phyloP scores from a whole-genome alignment of 768 basidiomycete species.

The Antrodiella citrinella region DNA sequence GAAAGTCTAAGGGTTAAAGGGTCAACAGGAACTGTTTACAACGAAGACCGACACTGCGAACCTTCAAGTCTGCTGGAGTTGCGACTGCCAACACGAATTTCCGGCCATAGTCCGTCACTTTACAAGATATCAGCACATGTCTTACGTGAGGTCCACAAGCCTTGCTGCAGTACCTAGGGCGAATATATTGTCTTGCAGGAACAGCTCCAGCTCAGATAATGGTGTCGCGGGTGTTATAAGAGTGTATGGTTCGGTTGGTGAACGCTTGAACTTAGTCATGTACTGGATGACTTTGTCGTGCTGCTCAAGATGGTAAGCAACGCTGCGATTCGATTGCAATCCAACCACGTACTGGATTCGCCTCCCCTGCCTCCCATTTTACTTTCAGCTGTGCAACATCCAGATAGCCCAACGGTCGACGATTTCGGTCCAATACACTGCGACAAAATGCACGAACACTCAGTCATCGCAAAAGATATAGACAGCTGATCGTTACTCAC shows the following conservation, averaged over 20 bases:
- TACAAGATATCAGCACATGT: not conserved
- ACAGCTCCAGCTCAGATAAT: conserved; percentile 73
- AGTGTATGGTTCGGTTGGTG: conserved; percentile 54
- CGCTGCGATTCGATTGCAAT: conserved; percentile 1
- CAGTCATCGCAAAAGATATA: not conserved
- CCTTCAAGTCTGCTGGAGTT: conserved; percentile 67
- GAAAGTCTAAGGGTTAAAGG: conserved; percentile 22
- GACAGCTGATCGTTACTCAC: conserved; percentile 36
- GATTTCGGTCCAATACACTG: conserved; percentile 68
- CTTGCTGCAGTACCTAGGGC: conserved; percentile 49
- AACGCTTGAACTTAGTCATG: conserved; percentile 71
- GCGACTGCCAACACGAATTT: conserved; percentile 82
- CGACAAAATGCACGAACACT: not conserved
- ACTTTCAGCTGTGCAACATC: conserved; percentile 69
- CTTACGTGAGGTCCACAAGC: not conserved
- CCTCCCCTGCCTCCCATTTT: conserved; percentile 69
- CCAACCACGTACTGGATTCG: conserved; percentile 66
- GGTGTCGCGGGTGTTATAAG: conserved; percentile 76
- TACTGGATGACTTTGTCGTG: conserved; percentile 61
- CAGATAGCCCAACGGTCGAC: conserved; percentile 78
- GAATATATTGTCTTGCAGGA: conserved; percentile 65
- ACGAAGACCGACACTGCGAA: too few species aligned
- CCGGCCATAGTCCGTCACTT: conserved; percentile 76
- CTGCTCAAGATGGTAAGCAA: conserved; percentile 29
- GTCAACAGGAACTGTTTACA: too few species aligned